Conservation (phyloP, 139 green algal genomes). For the Chlorella sp. region DNA sequence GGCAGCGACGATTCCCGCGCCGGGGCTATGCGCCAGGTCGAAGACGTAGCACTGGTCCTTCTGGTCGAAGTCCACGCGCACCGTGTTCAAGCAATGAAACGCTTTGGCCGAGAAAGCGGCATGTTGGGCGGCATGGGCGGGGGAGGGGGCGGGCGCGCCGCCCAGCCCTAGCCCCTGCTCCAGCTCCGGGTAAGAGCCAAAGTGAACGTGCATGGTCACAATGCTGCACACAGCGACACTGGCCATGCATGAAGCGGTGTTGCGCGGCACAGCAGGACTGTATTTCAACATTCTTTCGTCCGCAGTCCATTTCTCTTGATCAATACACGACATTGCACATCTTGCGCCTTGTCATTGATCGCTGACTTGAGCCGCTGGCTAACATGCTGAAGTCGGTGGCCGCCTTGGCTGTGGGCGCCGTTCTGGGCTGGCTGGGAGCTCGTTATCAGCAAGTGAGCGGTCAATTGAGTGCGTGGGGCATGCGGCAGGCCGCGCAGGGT, state of each 20-base stretch:
- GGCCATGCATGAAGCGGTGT: background rate
- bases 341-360: too few species aligned
- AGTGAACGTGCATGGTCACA: background rate
- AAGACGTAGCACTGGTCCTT: conserved; percentile 77
- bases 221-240: background rate
- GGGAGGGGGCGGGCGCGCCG: background rate
- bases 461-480: too few species aligned
- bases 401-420: background rate
- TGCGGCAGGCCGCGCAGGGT: too few species aligned
- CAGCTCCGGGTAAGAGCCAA: conserved; percentile 8
- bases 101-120: background rate
- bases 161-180: background rate
- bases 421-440: background rate
- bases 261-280: too few species aligned
- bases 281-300: background rate
- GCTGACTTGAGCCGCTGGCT: background rate
- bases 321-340: background rate
- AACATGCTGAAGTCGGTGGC: background rate
- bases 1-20: conserved; percentile 44
- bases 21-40: conserved; percentile 39
- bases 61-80: conserved; percentile 58
- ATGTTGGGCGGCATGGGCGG: background rate
- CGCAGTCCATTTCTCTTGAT: background rate
- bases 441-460: background rate
- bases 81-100: conserved; percentile 11